These are phyloP conservation scores for Casuarina cunninghamiana DNA, from an alignment of 306 rosid genomes.

Conservation along the genomic window DNA sequence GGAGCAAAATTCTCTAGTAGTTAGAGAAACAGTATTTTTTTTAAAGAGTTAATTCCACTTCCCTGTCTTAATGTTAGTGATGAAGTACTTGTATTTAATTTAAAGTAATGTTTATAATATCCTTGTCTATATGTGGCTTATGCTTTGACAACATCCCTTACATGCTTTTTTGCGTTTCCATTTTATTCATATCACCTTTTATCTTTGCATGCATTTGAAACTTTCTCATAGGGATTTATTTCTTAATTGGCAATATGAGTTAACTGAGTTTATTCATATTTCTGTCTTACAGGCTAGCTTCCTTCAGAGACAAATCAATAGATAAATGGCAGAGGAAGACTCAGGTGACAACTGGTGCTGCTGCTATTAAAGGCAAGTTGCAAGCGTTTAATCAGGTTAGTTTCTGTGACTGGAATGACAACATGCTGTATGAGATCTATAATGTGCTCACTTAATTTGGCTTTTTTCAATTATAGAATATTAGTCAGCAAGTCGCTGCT, in stretches of 20 bases:
- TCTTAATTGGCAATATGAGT: not conserved
- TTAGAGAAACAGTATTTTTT: not conserved
- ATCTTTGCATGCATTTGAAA: not conserved
- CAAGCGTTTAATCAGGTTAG: conserved; percentile 91
- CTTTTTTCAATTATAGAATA: conserved; percentile 49
- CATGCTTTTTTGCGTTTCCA: not conserved
- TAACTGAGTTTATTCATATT: conserved; percentile 24
- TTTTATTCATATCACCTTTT: not conserved
- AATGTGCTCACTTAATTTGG: conserved; percentile 10
- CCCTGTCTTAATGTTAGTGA: not conserved
- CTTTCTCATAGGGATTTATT: not conserved
- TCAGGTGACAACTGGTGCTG: conserved; percentile 84
- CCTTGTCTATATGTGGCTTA: not conserved
- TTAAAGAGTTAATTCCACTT: not conserved
- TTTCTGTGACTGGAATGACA: conserved; percentile 24
- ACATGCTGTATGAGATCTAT: not conserved
- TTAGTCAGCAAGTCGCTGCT: conserved; percentile 74
- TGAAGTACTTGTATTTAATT: not conserved
- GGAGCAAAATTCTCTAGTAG: not conserved
- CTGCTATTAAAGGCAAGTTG: conserved; percentile 77
- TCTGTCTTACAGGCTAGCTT: conserved; percentile 58
- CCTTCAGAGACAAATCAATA: conserved; percentile 77
- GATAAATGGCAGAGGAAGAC: conserved; percentile 94
- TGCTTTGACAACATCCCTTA: conserved; percentile 10
- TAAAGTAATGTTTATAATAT: not conserved